Conservation (phyloP, 139 green algal genomes). For the Mychonastes homosphaera region DNA sequence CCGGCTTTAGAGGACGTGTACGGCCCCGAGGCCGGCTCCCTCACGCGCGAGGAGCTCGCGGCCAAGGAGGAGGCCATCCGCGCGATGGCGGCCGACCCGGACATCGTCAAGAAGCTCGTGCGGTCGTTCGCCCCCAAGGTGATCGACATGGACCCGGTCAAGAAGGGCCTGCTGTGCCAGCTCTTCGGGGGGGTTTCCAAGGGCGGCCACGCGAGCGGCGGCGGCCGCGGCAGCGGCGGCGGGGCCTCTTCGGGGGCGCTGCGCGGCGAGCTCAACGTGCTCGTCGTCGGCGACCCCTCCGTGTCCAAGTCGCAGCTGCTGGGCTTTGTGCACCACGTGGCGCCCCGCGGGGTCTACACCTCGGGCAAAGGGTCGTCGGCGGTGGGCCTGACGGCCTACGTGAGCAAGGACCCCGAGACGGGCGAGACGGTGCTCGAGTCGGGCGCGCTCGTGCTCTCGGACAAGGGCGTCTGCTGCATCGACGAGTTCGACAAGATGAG, state of each 20-base stretch:
- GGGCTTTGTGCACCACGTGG: conserved; percentile 85
- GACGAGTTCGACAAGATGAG: conserved; percentile 99
- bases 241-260: conserved; percentile 27
- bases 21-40: no score
- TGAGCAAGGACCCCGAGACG: conserved; percentile 47
- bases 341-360: conserved; percentile 85
- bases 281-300: conserved; percentile 89
- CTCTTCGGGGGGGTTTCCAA: conserved; percentile 74
- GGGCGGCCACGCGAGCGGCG: conserved; percentile 1
- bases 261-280: conserved; percentile 85
- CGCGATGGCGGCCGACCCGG: conserved; percentile 47
- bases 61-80: conserved; percentile 11
- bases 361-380: conserved; percentile 80
- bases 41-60: no score
- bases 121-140: conserved; percentile 85
- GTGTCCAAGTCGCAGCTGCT: conserved; percentile 89
- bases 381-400: conserved; percentile 93
- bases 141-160: conserved; percentile 97
- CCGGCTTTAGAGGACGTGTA: no score
- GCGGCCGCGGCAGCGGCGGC: conserved; percentile 9
- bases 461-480: conserved; percentile 94
- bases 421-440: conserved; percentile 92
- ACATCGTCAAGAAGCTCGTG: conserved; percentile 81
- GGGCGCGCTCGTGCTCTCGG: conserved; percentile 88
- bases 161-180: conserved; percentile 75